A percentile compares a stretch with the other conserved stretches of the same genome.
phyloP scores from a whole-genome alignment of 306 rosid species.

The Ochetophila trinervis region DNA sequence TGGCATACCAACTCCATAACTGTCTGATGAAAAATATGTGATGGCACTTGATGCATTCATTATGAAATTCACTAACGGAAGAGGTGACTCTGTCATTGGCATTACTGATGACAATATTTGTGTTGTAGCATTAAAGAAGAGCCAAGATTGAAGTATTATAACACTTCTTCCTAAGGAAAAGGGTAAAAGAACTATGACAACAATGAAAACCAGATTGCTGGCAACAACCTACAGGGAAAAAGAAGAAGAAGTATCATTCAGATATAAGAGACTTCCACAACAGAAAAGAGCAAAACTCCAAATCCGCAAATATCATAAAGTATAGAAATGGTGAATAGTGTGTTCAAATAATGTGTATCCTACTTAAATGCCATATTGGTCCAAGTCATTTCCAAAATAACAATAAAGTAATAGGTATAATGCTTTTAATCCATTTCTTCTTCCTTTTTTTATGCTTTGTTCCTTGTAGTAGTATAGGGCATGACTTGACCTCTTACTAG shows the following conservation, averaged over 20 bases:
- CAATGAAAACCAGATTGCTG: constrained; percentile 17
- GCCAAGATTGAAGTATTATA: constrained; percentile 3
- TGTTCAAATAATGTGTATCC: neutral
- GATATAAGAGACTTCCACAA: neutral
- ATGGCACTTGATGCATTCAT: constrained; percentile 1
- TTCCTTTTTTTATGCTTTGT: neutral
- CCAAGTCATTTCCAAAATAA: no score
- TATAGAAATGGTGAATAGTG: neutral
- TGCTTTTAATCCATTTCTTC: neutral
- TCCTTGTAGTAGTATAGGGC: neutral
- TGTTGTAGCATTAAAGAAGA: constrained; percentile 3
- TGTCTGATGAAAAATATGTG: neutral
- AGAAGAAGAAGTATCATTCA: neutral
- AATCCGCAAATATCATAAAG: neutral
- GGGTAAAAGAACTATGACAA: constrained; percentile 16
- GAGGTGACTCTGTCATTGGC: constrained; percentile 9
- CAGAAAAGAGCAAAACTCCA: neutral
- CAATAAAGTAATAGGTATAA: neutral
- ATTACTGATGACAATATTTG: neutral
- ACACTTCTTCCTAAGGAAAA: constrained; percentile 13
- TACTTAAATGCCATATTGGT: no score
- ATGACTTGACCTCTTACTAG: neutral
- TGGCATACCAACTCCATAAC: neutral
- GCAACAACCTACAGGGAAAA: constrained; percentile 11
- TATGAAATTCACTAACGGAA: neutral